Evolutionary conservation across 163 green algal genomes (phyloP).

Genomic region (Chlorella variabilis): DNA sequence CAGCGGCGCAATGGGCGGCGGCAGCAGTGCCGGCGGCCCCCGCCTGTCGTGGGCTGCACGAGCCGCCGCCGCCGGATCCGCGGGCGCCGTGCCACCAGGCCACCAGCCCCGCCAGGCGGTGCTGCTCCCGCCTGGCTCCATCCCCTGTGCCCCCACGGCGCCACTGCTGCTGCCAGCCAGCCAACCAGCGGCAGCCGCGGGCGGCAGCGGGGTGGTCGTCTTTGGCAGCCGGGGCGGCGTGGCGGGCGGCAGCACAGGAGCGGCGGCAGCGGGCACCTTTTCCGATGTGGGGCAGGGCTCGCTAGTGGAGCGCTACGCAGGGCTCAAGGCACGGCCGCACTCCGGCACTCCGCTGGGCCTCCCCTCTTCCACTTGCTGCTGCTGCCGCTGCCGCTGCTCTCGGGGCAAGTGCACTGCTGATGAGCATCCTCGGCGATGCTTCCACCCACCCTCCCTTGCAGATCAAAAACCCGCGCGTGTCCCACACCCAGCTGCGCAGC

Average conservation of each 20-base stretch:
- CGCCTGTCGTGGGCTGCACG: constrained; percentile 25
- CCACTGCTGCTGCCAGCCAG: not conserved
- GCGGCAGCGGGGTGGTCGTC: not conserved
- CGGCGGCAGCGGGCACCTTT: constrained; percentile 8
- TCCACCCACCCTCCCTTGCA: no score
- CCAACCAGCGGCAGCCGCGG: not conserved
- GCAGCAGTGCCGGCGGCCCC: not conserved
- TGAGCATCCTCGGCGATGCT: no score
- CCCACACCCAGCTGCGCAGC: constrained; percentile 40
- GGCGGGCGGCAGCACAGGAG: not conserved
- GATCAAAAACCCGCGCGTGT: constrained; percentile 54
- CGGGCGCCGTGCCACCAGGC: not conserved
- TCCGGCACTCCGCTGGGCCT: no score
- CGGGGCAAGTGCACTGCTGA: no score
- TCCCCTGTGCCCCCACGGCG: not conserved
- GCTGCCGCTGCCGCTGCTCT: no score
- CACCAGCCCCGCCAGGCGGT: constrained; percentile 24
- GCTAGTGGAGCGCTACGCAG: constrained; percentile 28
- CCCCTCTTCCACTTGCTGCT: not conserved
- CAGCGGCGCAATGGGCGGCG: not conserved
- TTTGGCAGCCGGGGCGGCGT: constrained; percentile 8
- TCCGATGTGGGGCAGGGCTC: constrained; percentile 39
- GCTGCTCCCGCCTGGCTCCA: constrained; percentile 15
- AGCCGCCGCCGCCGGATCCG: not conserved
- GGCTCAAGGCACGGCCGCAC: constrained; percentile 35